A percentile compares a stretch with the other conserved stretches of the same genome.
Evolutionary conservation across 2,329 filamentous ascomycete genomes (phyloP).

Genomic region (Penicillium sp.): DNA sequence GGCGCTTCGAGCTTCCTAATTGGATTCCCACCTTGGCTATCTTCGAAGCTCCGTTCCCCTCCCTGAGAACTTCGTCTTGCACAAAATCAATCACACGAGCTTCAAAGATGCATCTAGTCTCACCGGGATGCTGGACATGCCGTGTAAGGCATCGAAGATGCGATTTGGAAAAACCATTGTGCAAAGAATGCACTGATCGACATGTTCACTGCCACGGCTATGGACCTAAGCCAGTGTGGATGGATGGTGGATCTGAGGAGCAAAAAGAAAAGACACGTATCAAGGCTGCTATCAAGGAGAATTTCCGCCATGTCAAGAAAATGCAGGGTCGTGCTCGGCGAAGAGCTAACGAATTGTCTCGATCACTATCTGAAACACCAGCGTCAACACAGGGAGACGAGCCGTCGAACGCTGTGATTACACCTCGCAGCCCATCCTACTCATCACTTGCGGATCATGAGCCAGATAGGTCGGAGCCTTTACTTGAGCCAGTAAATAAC

Average conservation of each 20-base stretch:
- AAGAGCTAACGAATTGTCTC: conserved; percentile 1
- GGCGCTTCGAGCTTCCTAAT: conserved; percentile 5
- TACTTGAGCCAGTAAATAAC: not conserved
- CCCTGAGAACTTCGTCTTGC: not conserved
- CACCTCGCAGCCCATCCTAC: not conserved
- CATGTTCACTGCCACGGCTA: conserved; percentile 29
- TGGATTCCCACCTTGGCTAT: not conserved
- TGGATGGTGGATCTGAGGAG: conserved; percentile 19
- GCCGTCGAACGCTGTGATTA: not conserved
- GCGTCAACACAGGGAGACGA: not conserved
- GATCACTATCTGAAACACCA: not conserved
- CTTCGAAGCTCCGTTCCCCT: not conserved
- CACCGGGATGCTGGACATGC: conserved; percentile 30
- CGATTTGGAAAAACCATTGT: conserved; percentile 21
- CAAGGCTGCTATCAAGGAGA: conserved; percentile 9
- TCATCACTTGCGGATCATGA: not conserved
- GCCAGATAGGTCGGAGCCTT: not conserved
- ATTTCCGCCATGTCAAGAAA: conserved; percentile 8
- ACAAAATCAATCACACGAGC: not conserved
- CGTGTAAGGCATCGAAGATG: conserved; percentile 27
- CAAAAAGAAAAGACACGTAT: conserved; percentile 4
- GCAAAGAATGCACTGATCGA: conserved; percentile 21
- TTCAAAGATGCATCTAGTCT: not conserved
- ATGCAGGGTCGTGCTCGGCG: conserved; percentile 5
- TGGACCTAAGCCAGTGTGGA: conserved; percentile 30